Conservation (phyloP, 1,139 yeast genomes). For the Blastobotrys malaysiensis region DNA sequence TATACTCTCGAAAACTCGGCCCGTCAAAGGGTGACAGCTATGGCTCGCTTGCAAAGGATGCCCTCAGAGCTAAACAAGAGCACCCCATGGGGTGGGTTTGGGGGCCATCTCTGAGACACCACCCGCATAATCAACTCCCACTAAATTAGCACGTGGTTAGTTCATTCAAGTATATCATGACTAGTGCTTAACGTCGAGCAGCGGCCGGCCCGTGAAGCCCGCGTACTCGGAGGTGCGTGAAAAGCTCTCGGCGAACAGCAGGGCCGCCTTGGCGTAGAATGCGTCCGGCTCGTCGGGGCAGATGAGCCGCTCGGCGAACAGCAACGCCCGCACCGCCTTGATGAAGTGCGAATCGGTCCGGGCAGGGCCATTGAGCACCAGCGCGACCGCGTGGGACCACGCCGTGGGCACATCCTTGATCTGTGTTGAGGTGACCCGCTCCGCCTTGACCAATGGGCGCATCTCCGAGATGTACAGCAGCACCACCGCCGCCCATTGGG, state of each 20-base stretch:
- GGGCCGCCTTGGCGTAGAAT: slow-evolving; percentile 24
- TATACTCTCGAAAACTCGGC: not conserved
- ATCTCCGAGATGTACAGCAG: slow-evolving; percentile 22
- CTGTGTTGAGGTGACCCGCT: slow-evolving; percentile 13
- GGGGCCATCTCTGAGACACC: not conserved
- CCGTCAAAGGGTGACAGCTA: not conserved
- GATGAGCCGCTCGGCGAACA: slow-evolving; percentile 21
- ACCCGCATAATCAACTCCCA: not conserved
- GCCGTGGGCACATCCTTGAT: slow-evolving; percentile 8
- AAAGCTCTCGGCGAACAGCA: slow-evolving; percentile 16
- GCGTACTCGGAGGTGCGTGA: slow-evolving; percentile 11
- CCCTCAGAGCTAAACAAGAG: not conserved
- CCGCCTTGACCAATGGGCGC: slow-evolving; percentile 21
- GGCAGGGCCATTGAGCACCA: slow-evolving; percentile 17
- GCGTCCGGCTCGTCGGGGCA: slow-evolving; percentile 15
- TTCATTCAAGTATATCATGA: not conserved
- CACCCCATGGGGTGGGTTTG: not conserved
- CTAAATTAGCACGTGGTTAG: not conserved
- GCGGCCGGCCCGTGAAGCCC: slow-evolving; percentile 6
- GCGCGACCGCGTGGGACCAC: slow-evolving; percentile 20
- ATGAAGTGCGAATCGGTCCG: slow-evolving; percentile 23
- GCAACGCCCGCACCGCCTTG: slow-evolving; percentile 26
- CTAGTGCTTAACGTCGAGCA: slow-evolving; percentile 6
- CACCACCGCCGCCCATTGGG: slow-evolving; percentile 22
- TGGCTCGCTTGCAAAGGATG: not conserved